Evolutionary conservation across 805 yeast species (phyloP), one percentile per base, ranked within the genome.

Genomic region (Schizosaccharomyces osmophilus): DNA sequence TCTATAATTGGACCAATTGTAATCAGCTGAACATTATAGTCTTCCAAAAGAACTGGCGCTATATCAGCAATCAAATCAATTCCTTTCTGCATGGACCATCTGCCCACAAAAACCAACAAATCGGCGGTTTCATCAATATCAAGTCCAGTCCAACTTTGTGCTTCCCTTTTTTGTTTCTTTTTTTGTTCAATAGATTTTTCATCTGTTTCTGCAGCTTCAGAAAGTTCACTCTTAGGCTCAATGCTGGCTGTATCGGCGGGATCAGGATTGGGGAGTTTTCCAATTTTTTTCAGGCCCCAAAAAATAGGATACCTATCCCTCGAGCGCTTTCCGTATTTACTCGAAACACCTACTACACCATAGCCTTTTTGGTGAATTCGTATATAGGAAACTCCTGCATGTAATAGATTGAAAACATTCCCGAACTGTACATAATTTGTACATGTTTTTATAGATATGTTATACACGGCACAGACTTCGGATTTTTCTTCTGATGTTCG

Each of bases 1-100:
- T 57, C 60, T 29, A 57, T 57, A 17, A 57, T 36, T 15, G 60
- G 60, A 13, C 60, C 60, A 15, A 57, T 41, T 22, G 60, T 41
- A 32, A 57, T 57, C 24, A 57, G 26, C 26, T 57, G 60, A 36
- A 36, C 60, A 57, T 36, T 36, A 22, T 11, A 57, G 11, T 57
- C 60, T 57, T 57, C 19, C 2, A 57, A 26, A 17, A 57, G 39
- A 22, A 42, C 6, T 17, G 60, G 60, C 2, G 48, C 43, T 22
- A 57, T 29, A 36, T 57, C 60, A 17, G 60, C 60, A 22, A 57
- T 57, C 11, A 57, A 36, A 41, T 57, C 60, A 22, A 57, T 22
- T 11, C 60, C 60, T 41, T 57, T 57, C 42, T 57, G 60, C 60
- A 57, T 57, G 19, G 60, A 57, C 60, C 60, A 57, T 13, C 60